Conservation (phyloP, 2,329 filamentous ascomycete genomes). For the Paracoccidioides brasiliensis region DNA sequence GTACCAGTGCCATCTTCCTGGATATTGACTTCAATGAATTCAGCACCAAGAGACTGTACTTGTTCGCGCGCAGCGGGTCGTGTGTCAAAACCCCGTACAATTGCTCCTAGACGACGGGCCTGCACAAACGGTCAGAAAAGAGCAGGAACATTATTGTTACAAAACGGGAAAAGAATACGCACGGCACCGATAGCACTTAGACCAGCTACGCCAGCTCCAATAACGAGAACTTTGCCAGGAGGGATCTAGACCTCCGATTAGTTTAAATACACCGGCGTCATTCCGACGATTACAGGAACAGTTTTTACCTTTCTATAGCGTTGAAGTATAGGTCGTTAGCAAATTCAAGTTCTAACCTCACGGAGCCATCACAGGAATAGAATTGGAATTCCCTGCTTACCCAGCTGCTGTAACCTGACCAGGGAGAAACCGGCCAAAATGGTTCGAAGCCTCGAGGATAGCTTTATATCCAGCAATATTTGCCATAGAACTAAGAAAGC, state of each 20-base stretch:
- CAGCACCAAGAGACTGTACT: conserved; percentile 77
- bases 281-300: neutral
- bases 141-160: neutral
- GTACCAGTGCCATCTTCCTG: conserved; percentile 73
- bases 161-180: neutral
- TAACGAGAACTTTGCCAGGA: conserved; percentile 78
- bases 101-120: conserved; percentile 73
- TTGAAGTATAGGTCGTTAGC: conserved; percentile 14
- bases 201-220: conserved; percentile 80
- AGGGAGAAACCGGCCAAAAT: conserved; percentile 76
- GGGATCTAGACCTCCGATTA: conserved; percentile 44
- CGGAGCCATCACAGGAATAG: neutral
- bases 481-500: conserved; percentile 60
- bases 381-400: conserved; percentile 19
- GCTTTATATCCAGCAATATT: conserved; percentile 93
- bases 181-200: conserved; percentile 55
- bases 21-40: conserved; percentile 77
- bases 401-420: conserved; percentile 84
- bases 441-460: conserved; percentile 76
- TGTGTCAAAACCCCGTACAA: conserved; percentile 86
- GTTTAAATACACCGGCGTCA: neutral
- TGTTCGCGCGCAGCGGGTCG: conserved; percentile 76
- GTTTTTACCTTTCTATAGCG: conserved; percentile 9
- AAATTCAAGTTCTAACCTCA: neutral
- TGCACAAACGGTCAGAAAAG: conserved; percentile 13